These are phyloP conservation scores for Sporobolomyces roseus DNA, from an alignment of 768 basidiomycete genomes.

Conservation along the genomic window DNA sequence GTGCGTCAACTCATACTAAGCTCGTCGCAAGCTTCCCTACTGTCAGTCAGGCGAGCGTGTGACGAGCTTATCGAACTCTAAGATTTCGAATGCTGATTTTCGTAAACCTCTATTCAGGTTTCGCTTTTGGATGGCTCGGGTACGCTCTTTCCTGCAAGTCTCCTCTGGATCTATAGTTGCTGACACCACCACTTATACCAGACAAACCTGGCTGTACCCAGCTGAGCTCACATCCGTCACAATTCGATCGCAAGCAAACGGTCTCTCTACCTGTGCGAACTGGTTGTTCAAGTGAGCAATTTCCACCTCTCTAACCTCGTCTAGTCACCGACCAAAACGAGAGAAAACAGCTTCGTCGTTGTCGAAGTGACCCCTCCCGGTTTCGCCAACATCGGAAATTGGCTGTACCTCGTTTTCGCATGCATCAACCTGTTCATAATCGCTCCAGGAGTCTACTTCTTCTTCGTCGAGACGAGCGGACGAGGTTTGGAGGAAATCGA, in stretches of 20 bases:
- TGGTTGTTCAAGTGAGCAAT: no score
- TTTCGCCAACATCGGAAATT: constrained; percentile 6
- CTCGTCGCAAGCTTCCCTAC: constrained; percentile 44
- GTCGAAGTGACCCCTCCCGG: constrained; percentile 1
- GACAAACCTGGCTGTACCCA: constrained; percentile 55
- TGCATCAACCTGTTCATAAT: constrained; percentile 11
- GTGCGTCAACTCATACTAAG: no score
- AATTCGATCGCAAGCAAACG: constrained; percentile 64
- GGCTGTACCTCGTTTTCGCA: constrained; percentile 16
- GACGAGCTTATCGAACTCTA: constrained; percentile 50
- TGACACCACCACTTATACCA: not conserved
- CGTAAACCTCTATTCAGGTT: no score
- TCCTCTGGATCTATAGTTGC: constrained; percentile 50
- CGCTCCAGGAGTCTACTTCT: not conserved
- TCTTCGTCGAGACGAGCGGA: constrained; percentile 14
- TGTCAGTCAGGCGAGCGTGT: not conserved
- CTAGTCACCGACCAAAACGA: no score
- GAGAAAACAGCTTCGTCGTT: constrained; percentile 3
- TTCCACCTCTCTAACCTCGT: no score
- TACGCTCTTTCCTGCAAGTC: no score
- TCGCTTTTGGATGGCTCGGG: constrained; percentile 65
- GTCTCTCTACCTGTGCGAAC: constrained; percentile 58
- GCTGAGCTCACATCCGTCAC: constrained; percentile 63
- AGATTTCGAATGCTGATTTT: no score
- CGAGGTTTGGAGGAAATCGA: constrained; percentile 24